Evolutionary conservation across 1,284 basidiomycete genomes (phyloP), one percentile per base, ranked within the genome.

Genomic region (Hortiboletus rubellus): DNA sequence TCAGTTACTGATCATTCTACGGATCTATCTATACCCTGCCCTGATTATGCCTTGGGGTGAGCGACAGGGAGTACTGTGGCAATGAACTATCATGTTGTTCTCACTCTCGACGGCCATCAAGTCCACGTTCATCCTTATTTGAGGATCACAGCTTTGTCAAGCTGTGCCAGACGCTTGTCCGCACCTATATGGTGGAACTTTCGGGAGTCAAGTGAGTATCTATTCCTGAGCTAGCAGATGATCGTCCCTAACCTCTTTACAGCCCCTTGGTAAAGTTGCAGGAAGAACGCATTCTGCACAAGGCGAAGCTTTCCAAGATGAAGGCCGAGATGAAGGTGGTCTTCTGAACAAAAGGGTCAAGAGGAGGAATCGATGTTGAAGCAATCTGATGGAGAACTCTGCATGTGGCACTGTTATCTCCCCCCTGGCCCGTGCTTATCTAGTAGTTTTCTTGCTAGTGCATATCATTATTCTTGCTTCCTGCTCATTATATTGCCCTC

Each of bases 321-420:
- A 96, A 98, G 79, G 91, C 93, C 57, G 96, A 98, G 82, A 96
- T 97, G 94, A 96, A 95, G 84, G 92, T 94, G 91, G 95, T 98
- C 66, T 98, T 98, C 92, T 94, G 27, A 96, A 74, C 95, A 98
- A 77, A 98, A 98, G 77, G 27, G 5, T 3, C 27, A 27, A 27
- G 27, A 27, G 27, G 27, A 27, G 3, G 27, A 27, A 27, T 27
- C 1, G 27, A 27, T 3, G 3, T 27, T 27, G 3, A 27, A 27
- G 27, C 27, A 27, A 27, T 27, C 27, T 5, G 3, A 27, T 27
- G 27, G 27, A 5, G 27, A 27, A 27, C 27, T 27, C 3, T 27
- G 27, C 27, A 27, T 7, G 27, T 5, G 27, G 27, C 27, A 27
- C 27, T 27, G 27, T 27, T n/a, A n/a, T n/a, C 27, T 27, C 27